phyloP scores from a whole-genome alignment of 2,329 filamentous ascomycete species.

The Aspergillus ochraceoroseus region DNA sequence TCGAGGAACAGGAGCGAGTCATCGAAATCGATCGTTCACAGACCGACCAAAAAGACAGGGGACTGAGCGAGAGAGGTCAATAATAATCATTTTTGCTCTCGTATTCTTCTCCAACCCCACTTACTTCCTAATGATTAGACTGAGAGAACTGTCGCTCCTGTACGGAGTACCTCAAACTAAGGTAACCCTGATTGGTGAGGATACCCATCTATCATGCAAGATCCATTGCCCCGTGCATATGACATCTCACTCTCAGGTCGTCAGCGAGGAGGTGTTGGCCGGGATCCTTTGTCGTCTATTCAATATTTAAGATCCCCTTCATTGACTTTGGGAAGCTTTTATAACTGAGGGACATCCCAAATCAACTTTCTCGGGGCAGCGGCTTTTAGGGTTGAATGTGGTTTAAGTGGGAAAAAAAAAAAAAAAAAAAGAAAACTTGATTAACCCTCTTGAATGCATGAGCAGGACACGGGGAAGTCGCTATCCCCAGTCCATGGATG shows the following conservation, averaged over 20 bases:
- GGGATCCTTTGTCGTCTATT: slow-evolving; percentile 15
- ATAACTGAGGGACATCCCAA: too few relatives aligned
- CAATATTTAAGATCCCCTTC: slow-evolving; percentile 2
- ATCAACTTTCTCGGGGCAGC: too few relatives aligned
- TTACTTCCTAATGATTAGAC: slow-evolving; percentile 10
- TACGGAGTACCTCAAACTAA: slow-evolving; percentile 6
- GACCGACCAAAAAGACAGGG: background rate
- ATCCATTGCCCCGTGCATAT: slow-evolving; percentile 30
- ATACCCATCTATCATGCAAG: slow-evolving; percentile 19
- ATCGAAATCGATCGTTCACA: slow-evolving; percentile 10
- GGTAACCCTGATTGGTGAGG: slow-evolving; percentile 17
- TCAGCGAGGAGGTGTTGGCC: slow-evolving; percentile 15
- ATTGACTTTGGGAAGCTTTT: background rate
- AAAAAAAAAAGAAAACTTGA: background rate
- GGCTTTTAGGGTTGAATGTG: too few relatives aligned
- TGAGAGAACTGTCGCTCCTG: too few relatives aligned
- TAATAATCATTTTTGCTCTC: too few relatives aligned
- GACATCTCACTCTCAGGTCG: slow-evolving; percentile 33
- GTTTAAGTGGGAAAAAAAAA: too few relatives aligned
- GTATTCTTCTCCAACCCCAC: too few relatives aligned
- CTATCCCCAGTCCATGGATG: background rate
- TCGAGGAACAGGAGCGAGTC: slow-evolving; percentile 5
- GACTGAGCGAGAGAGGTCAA: slow-evolving; percentile 2
- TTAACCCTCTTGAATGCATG: slow-evolving; percentile 4
- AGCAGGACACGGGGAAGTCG: slow-evolving; percentile 6